phyloP scores from a whole-genome alignment of 345 rosid genomes.

The Eucalyptus decipiens region DNA sequence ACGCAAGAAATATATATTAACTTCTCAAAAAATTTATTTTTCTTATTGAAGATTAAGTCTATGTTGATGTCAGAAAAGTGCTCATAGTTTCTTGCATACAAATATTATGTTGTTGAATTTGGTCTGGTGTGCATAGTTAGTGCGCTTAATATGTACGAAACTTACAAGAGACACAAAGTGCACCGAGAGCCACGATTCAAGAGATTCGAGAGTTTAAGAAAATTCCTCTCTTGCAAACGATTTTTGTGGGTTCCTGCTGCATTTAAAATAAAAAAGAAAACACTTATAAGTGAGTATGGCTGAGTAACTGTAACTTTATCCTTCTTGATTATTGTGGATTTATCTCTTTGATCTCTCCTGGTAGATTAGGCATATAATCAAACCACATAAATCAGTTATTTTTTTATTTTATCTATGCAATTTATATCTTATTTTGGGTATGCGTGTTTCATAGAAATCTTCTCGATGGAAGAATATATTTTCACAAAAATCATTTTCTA shows the following conservation, averaged over 20 bases:
- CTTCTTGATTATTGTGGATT: too few species aligned
- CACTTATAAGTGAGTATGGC: too few species aligned
- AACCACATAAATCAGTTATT: rapidly evolving
- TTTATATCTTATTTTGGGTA: too few species aligned
- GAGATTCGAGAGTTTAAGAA: neutral
- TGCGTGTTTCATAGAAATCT: neutral
- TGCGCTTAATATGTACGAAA: neutral
- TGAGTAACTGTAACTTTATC: too few species aligned
- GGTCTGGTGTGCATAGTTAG: neutral
- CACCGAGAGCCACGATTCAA: neutral
- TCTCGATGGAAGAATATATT: neutral
- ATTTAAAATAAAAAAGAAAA: too few species aligned
- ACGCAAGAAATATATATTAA: too few species aligned
- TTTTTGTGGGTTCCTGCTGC: neutral
- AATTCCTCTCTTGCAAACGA: too few species aligned
- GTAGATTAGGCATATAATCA: too few species aligned
- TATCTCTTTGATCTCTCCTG: too few species aligned
- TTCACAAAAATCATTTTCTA: neutral
- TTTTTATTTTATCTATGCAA: too few species aligned
- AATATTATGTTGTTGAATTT: neutral
- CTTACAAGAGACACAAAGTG: neutral
- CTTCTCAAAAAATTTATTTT: too few species aligned
- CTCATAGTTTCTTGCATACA: neutral
- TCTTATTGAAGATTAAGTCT: neutral
- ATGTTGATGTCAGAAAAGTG: neutral